Base-by-base conservation (phyloP, 1,284 basidiomycete species). In the Irpex lacteus region DNA sequence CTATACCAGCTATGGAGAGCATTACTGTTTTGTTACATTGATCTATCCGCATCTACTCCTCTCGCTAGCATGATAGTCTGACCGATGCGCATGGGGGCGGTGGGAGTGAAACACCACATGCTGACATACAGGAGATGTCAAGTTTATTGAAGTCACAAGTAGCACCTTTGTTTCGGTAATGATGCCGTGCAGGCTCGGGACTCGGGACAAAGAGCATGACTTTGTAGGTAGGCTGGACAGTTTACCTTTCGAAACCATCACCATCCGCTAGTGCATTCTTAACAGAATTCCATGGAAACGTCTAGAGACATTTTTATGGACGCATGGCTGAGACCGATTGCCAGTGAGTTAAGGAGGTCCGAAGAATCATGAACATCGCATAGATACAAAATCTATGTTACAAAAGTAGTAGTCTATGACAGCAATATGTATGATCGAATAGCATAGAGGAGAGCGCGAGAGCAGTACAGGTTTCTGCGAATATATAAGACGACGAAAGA, bases 21-120 rank as follows among this genome's bases (percentile, higher is more conserved):
- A 15, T 18, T n/a, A 56, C 36, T 19, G 26, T 32, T 47, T 56
- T 56, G 54, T 56, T 56, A 37, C 54, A 56, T 56, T 56, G 54
- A 56, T 56, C 54, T 26, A 56, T 4, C 32, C 40, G 8, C 40
- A 47, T 11, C 40, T 47, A 47, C n/a, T 47, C 40, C 32, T 34
- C 5, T 34, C 32, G 32, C 32, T 34, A 34, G 32, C 32, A 47
- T 47, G 40, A 21, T 18, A 53, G 13, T 21, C 13, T 53, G 40
- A n/a, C 21, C 50, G 50, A 53, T 53, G 11, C 18, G 44, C 18
- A 47, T 18, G 18, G 18, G 13, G 40, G 40, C n/a, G 40, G 13
- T 47, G n/a, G 11, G 11, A n/a, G 40, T 47, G 40, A 47, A 47
- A 47, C 40, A 47, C 9, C 5, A 13, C 40, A 47, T n/a, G 32